Evolutionary conservation across 805 yeast species (phyloP), one percentile per base, ranked within the genome.

Genomic region (Candida wancherniae): DNA sequence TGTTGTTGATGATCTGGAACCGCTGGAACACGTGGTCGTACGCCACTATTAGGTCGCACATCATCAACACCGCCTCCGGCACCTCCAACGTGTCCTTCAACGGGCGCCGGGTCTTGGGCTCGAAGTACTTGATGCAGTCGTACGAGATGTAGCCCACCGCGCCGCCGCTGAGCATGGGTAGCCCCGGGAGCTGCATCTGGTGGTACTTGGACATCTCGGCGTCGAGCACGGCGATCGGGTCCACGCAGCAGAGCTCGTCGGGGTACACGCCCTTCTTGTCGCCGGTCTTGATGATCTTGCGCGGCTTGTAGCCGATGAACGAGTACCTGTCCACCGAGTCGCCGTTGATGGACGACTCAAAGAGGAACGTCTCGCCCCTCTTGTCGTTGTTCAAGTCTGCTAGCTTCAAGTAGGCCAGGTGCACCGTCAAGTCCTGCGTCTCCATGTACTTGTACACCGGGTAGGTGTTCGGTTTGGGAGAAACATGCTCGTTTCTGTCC

Each of bases 101-200:
- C 3, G 70, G 70, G 42, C 84, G 74, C 38, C 71, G 72, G 1
- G 97, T 90, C 46, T 71, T 80, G 37, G 99, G 99, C 62, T 92
- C 99, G 46, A 92, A 92, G 59, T 92, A 92, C 55, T 86, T 84
- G 51, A 92, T 83, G 66, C 99, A 92, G 58, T 92, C 99, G 51
- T 92, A 92, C 1, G 97, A 85, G 25, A 92, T 78, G 54, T 87
- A 92, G 2, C 99, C 99, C 33, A 90, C 73, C 5, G 97, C 97
- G 42, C 99, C 99, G 36, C 99, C 98, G 47, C 88, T 80, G 36
- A 87, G 63, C 41, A 72, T 75, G 9, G 95, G 85, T 29, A 88
- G 64, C 24, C 94, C 94, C 0, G 94, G 94, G 29, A 85, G 62
- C 45, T 74, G 77, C 2, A 88, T 85, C 50, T 84, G 86, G 33